These are phyloP conservation scores for Citrullus mucosospermus DNA, from an alignment of 306 rosid species.

Conservation along the genomic window DNA sequence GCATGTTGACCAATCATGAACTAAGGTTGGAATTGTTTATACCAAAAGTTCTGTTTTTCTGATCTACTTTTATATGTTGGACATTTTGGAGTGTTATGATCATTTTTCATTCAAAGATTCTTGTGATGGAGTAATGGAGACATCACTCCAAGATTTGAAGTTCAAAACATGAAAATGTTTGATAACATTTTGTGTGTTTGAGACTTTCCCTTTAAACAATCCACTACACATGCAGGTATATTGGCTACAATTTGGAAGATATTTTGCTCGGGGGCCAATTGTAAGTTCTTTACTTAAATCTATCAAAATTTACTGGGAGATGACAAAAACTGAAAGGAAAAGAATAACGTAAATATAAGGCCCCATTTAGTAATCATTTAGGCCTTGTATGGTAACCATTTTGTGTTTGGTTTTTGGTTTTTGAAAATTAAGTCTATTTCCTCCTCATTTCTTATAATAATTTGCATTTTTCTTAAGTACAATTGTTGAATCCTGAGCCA, in stretches of 20 bases:
- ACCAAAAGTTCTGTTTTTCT: background rate
- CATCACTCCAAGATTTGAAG: background rate
- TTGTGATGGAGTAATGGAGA: background rate
- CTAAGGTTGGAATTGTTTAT: background rate
- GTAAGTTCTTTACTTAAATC: constrained; percentile 35
- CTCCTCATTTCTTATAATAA: too few species aligned
- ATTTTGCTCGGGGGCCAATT: constrained; percentile 92
- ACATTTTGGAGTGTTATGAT: background rate
- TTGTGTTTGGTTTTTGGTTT: too few species aligned
- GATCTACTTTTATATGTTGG: background rate
- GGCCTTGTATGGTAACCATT: too few species aligned
- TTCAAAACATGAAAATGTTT: background rate
- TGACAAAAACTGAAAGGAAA: background rate
- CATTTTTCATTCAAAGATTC: background rate
- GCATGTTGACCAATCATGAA: background rate
- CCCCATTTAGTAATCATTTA: too few species aligned
- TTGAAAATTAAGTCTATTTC: too few species aligned
- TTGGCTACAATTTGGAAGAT: constrained; percentile 98
- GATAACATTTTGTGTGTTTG: background rate
- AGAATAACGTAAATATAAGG: background rate
- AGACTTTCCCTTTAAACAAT: background rate
- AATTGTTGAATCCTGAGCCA: too few species aligned
- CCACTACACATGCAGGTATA: constrained; percentile 54
- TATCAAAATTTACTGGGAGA: background rate
- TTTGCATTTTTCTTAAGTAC: too few species aligned